Conservation (phyloP, 2,329 filamentous ascomycete species). For the Arachnomyces sp. region DNA sequence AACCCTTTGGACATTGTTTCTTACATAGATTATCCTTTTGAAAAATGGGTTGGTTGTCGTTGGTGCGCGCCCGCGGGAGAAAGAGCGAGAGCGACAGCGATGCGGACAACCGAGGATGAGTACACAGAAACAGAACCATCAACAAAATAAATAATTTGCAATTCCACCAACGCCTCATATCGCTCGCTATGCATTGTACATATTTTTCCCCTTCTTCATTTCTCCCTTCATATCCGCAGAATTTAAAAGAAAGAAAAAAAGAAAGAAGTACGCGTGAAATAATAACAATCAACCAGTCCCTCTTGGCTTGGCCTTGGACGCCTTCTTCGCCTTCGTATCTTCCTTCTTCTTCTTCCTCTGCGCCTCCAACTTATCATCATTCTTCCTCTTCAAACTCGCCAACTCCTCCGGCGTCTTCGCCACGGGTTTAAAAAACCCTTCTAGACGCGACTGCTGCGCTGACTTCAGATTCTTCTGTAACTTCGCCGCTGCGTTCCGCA, state of each 20-base stretch:
- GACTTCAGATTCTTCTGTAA: slow-evolving; percentile 87
- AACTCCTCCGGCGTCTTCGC: slow-evolving; percentile 84
- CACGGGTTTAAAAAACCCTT: slow-evolving; percentile 93
- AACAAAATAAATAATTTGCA: background rate
- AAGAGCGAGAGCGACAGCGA: too few relatives aligned
- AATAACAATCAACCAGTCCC: slow-evolving; percentile 42
- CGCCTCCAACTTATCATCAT: slow-evolving; percentile 83
- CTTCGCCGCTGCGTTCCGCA: slow-evolving; percentile 67
- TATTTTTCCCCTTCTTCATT: background rate
- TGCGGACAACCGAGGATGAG: too few relatives aligned
- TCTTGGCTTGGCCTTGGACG: slow-evolving; percentile 77
- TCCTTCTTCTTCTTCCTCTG: slow-evolving; percentile 94
- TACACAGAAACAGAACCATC: background rate
- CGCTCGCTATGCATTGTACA: slow-evolving; percentile 5
- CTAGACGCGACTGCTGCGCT: slow-evolving; percentile 80
- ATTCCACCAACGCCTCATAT: slow-evolving; percentile 1
- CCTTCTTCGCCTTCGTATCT: slow-evolving; percentile 92
- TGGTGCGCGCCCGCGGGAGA: too few relatives aligned
- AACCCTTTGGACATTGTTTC: too few relatives aligned
- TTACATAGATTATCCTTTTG: too few relatives aligned
- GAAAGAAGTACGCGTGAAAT: background rate
- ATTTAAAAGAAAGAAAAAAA: background rate
- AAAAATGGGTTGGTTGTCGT: too few relatives aligned
- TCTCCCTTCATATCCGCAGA: background rate
- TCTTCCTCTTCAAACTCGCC: slow-evolving; percentile 79